phyloP scores from a whole-genome alignment of 1,284 basidiomycete species.

The Rhodotorula mucilaginosa region DNA sequence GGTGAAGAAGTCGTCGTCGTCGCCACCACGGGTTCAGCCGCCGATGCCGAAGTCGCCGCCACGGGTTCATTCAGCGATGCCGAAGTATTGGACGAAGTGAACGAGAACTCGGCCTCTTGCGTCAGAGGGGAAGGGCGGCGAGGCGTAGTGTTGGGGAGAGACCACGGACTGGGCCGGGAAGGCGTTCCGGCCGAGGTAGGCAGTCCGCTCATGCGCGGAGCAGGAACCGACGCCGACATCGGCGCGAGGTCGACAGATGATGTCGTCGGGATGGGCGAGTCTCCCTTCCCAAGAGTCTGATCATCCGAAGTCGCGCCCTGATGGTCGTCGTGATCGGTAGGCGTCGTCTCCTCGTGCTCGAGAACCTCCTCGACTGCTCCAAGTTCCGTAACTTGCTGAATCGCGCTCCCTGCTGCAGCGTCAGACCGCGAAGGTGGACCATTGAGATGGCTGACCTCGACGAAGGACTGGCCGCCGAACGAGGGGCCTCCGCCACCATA shows the following conservation, averaged over 20 bases:
- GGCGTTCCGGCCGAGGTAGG: background rate
- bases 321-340: too few relatives aligned
- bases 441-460: background rate
- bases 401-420: background rate
- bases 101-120: background rate
- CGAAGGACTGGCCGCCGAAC: constrained; percentile 9
- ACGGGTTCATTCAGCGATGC: background rate
- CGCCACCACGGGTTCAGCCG: background rate
- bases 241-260: background rate
- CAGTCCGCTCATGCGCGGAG: background rate
- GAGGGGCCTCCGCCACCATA: background rate
- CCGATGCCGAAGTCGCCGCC: background rate
- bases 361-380: background rate
- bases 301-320: too few relatives aligned
- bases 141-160: background rate
- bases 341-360: background rate
- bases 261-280: too few relatives aligned
- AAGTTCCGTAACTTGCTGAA: too few relatives aligned
- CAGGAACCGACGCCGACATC: background rate
- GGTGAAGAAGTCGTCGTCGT: background rate
- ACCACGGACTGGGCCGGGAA: background rate
- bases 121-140: background rate
- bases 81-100: background rate
- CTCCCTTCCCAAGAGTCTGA: background rate
- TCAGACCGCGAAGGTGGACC: too few relatives aligned